These are phyloP conservation scores for Schizonepeta tenuifolia DNA, from an alignment of 257 asterid genomes.

Conservation along the genomic window DNA sequence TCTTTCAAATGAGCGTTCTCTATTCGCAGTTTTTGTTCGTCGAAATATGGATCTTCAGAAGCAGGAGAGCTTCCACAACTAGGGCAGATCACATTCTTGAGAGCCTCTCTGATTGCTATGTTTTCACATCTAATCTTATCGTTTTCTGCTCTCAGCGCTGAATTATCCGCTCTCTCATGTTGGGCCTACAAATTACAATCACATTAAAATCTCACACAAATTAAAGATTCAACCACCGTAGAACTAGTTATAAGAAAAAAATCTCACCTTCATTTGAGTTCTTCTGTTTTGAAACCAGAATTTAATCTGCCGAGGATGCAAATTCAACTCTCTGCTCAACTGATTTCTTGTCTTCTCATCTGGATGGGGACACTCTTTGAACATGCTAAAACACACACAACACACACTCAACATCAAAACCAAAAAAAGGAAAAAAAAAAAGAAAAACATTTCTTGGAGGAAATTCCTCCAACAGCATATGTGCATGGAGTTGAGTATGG, in stretches of 20 bases:
- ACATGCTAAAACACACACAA: conserved; percentile 49
- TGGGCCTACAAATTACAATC: conserved; percentile 82
- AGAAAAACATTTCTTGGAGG: background rate
- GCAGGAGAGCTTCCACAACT: conserved; percentile 84
- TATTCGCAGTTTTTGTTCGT: conserved; percentile 76
- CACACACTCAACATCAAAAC: conserved; percentile 17
- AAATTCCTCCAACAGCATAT: background rate
- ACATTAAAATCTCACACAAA: background rate
- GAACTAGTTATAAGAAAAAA: background rate
- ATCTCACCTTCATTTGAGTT: conserved; percentile 84
- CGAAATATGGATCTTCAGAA: conserved; percentile 71
- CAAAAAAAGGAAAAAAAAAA: background rate
- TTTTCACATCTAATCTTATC: conserved; percentile 84
- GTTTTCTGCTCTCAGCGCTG: conserved; percentile 67
- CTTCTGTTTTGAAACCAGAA: conserved; percentile 98
- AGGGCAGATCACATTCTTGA: conserved; percentile 85
- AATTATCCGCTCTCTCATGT: conserved; percentile 76
- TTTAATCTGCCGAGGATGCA: conserved; percentile 91
- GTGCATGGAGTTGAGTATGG: conserved; percentile 36
- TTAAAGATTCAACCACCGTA: background rate
- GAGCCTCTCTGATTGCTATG: conserved; percentile 83
- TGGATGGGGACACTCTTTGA: conserved; percentile 92
- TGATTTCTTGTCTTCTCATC: conserved; percentile 88
- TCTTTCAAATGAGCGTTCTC: conserved; percentile 81
- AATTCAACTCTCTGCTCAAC: conserved; percentile 80